phyloP scores from a whole-genome alignment of 2,329 filamentous ascomycete genomes.

The Aspergillus texensis region DNA sequence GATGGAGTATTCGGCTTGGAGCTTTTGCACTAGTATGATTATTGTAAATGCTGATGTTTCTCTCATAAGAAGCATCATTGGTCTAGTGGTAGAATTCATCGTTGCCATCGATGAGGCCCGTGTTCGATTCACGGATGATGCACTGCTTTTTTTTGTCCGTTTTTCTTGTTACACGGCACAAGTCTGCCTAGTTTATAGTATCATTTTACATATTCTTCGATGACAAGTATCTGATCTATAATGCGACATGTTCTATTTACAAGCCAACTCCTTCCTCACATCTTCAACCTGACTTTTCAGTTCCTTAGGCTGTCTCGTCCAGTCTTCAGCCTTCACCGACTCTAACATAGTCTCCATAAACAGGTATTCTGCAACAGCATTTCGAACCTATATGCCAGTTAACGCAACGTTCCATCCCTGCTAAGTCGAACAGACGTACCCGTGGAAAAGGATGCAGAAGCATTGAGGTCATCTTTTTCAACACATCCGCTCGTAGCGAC shows the following conservation, averaged over 20 bases:
- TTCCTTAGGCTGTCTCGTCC: conserved; percentile 37
- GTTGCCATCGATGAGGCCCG: conserved; percentile 51
- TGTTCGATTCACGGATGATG: conserved; percentile 52
- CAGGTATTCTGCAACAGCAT: conserved; percentile 38
- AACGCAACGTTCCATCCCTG: background rate
- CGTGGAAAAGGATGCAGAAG: conserved; percentile 81
- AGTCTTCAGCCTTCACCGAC: conserved; percentile 37
- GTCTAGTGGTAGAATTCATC: conserved; percentile 51
- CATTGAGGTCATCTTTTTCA: conserved; percentile 71
- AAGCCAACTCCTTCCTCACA: conserved; percentile 22
- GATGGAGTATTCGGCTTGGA: conserved; percentile 9
- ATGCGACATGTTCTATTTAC: conserved; percentile 9
- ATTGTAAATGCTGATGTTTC: rapidly evolving
- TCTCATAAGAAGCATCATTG: conserved; percentile 38
- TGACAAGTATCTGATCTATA: background rate
- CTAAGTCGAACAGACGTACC: conserved; percentile 50
- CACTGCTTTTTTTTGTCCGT: conserved; percentile 28
- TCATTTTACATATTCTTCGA: background rate
- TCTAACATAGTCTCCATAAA: conserved; percentile 38
- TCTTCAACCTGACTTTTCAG: conserved; percentile 37
- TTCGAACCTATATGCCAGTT: conserved; percentile 35
- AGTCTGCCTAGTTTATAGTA: background rate
- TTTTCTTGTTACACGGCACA: background rate
- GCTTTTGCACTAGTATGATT: background rate
- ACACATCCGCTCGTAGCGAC: conserved; percentile 57